These are phyloP conservation scores for Paecilomyces dactylethromorphus DNA, from an alignment of 2,329 filamentous ascomycete genomes.

Conservation along the genomic window DNA sequence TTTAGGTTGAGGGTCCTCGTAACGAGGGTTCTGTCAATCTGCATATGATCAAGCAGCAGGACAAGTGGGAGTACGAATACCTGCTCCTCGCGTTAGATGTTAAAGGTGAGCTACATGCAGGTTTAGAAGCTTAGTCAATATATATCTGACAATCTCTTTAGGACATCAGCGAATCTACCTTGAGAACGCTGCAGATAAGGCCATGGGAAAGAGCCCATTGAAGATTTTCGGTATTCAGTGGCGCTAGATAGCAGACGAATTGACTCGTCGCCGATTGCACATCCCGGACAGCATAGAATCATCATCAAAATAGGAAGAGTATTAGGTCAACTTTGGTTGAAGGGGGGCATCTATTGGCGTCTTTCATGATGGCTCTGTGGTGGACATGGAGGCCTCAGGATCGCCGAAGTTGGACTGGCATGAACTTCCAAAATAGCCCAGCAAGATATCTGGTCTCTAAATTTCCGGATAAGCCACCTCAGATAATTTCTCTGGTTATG, in stretches of 20 bases:
- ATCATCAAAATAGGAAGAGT: not conserved
- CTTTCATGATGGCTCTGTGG: too few species aligned
- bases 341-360: too few species aligned
- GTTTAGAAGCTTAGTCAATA: not conserved
- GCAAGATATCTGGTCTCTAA: too few species aligned
- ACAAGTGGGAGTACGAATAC: conserved; percentile 66
- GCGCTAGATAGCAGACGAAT: conserved; percentile 19
- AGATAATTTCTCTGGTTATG: not conserved
- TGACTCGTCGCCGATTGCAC: conserved; percentile 9
- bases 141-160: conserved; percentile 8
- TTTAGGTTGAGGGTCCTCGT: conserved; percentile 67
- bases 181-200: conserved; percentile 36
- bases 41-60: conserved; percentile 66
- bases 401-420: too few species aligned
- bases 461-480: too few species aligned
- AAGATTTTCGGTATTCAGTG: conserved; percentile 46
- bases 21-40: conserved; percentile 68
- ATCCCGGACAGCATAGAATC: not conserved
- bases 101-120: conserved; percentile 44
- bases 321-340: too few species aligned
- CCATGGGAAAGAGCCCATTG: conserved; percentile 34
- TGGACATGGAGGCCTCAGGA: too few species aligned
- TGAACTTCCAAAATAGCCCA: too few species aligned
- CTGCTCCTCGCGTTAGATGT: conserved; percentile 75
- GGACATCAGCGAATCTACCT: conserved; percentile 40